Evolutionary conservation across 805 yeast species (phyloP).

Genomic region (Saccharomycopsis lassenensis): DNA sequence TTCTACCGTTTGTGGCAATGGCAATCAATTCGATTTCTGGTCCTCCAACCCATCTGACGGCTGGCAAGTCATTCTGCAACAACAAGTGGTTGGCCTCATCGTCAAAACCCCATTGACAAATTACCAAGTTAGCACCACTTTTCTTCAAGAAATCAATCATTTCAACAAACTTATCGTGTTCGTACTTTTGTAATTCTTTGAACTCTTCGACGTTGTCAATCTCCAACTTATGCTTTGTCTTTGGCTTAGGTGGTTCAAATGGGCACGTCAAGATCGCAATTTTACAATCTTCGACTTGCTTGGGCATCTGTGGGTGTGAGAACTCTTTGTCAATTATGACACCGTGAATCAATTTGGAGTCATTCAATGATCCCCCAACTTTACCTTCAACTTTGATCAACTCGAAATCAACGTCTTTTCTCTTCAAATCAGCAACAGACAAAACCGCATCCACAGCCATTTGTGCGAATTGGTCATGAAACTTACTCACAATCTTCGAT

Average conservation of each 20-base stretch:
- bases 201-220: slow-evolving; percentile 98
- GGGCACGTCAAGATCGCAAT: slow-evolving; percentile 96
- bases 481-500: slow-evolving; percentile 88
- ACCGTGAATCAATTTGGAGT: slow-evolving; percentile 78
- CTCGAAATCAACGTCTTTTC: slow-evolving; percentile 96
- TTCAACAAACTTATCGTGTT: slow-evolving; percentile 78
- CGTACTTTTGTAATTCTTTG: slow-evolving; percentile 81
- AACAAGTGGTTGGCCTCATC: slow-evolving; percentile 73
- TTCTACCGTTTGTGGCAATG: slow-evolving; percentile 94
- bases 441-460: slow-evolving; percentile 97
- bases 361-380: slow-evolving; percentile 88
- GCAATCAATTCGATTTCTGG: slow-evolving; percentile 93
- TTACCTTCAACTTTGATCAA: slow-evolving; percentile 91
- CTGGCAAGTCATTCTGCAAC: slow-evolving; percentile 80
- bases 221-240: slow-evolving; percentile 95
- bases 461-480: slow-evolving; percentile 86
- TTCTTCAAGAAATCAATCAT: slow-evolving; percentile 83
- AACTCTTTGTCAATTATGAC: slow-evolving; percentile 93
- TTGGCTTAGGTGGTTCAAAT: slow-evolving; percentile 99
- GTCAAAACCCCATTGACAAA: slow-evolving; percentile 94
- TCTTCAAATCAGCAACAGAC: slow-evolving; percentile 80
- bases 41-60: slow-evolving; percentile 95
- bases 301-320: slow-evolving; percentile 98
- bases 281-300: slow-evolving; percentile 56
- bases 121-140: slow-evolving; percentile 88